Evolutionary conservation across 2,329 filamentous ascomycete species (phyloP), one percentile per base, ranked within the genome.

Genomic region (Hypoxylon rubiginosum): DNA sequence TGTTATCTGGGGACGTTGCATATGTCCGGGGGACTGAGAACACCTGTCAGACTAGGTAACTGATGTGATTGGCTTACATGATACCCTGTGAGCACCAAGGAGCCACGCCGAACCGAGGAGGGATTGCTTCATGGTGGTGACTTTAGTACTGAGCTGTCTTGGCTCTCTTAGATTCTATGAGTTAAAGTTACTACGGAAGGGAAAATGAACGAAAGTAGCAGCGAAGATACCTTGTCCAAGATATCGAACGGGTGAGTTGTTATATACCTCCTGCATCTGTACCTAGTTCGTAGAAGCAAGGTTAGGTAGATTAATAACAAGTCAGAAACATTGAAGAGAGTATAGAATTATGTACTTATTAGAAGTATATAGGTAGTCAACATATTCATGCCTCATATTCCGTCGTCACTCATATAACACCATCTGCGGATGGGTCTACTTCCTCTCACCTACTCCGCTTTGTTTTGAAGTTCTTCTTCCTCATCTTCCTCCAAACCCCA

Each of bases 401-500:
- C 55, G 13, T 57, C 64, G n/a, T 66, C 36, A 64, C 39, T 57
- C 64, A 34, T 63, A 50, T 28, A 39, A 10, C 13, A 7, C 49
- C 7, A 17, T 53, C 43, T n/a, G n/a, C 26, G 19, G 17, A 11
- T 5, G 49, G 49, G 10, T 28, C 36, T 17, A 51, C 19, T 49
- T 46, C 13, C 39, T 21, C 7, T 28, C 30, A 13, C 26, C 32
- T 70, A 64, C 34, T 74, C 70, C 51, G 67, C 68, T 9, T 61
- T 52, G 24, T 36, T 46, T 10, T 8, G 55, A 30, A 75, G 75
- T 30, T 77, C 78, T 2, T 78, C 80, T 8, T 82, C 82, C 3
- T 81, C 78, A 4, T 88, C 85, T 36, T 84, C 84, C 49, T 85
- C 84, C 0, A 83, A 75, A 0, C 83, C 83, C 82, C 90, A 90